Percentiles rank a stretch among this genome's conserved stretches.
Evolutionary conservation across 768 basidiomycete genomes (phyloP).

Genomic region (Suillus bovinus): DNA sequence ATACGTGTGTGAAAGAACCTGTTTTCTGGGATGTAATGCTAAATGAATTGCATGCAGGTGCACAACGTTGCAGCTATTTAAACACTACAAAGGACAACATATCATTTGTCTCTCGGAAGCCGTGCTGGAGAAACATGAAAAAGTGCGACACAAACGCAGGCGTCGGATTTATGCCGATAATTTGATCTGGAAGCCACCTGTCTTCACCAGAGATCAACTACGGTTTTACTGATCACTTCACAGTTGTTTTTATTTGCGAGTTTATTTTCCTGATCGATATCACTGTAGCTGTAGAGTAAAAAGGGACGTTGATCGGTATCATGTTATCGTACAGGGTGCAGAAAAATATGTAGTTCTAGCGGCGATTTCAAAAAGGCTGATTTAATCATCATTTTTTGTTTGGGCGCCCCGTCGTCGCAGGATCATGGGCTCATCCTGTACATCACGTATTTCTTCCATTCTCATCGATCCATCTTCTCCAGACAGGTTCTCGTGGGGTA

Average conservation of each 20-base stretch:
- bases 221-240: constrained; percentile 51
- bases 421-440: constrained; percentile 14
- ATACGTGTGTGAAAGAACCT: constrained; percentile 73
- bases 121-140: constrained; percentile 89
- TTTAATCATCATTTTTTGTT: constrained; percentile 10
- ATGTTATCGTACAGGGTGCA: constrained; percentile 11
- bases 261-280: constrained; percentile 8
- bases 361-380: constrained; percentile 6
- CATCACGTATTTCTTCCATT: constrained; percentile 11
- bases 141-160: constrained; percentile 74
- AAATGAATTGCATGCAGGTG: constrained; percentile 54
- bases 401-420: constrained; percentile 24
- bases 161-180: constrained; percentile 77
- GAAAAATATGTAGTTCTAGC: constrained; percentile 14
- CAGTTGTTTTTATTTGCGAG: neutral
- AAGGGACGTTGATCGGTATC: constrained; percentile 17
- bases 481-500: constrained; percentile 38
- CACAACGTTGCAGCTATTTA: constrained; percentile 91
- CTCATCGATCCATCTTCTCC: constrained; percentile 19
- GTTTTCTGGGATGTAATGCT: constrained; percentile 12
- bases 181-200: constrained; percentile 94
- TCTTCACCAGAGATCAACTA: constrained; percentile 87
- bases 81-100: constrained; percentile 94
- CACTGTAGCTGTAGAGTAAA: constrained; percentile 23
- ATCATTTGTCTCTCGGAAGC: constrained; percentile 90